Evolutionary conservation across 2,329 filamentous ascomycete species (phyloP), one percentile per base, ranked within the genome.

Genomic region (Clathrospora elynae): DNA sequence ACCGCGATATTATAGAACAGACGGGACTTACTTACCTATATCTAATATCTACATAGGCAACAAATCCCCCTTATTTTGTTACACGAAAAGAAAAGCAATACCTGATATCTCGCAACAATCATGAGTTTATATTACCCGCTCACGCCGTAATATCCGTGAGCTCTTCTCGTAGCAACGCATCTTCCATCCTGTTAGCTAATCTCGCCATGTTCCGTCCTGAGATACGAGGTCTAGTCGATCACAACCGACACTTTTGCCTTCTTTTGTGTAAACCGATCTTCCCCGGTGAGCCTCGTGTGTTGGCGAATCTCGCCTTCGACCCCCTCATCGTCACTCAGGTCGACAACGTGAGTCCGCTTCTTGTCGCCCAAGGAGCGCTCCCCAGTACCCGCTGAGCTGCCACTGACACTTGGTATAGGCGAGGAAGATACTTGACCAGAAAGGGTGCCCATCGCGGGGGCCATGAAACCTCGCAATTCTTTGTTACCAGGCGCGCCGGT

Each of bases 191-290:
- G n/a, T n/a, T n/a, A n/a, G n/a, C n/a, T n/a, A n/a, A n/a, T n/a
- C n/a, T n/a, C n/a, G n/a, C n/a, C n/a, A n/a, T n/a, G n/a, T n/a
- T n/a, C n/a, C n/a, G n/a, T n/a, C n/a, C n/a, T n/a, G n/a, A n/a
- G n/a, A n/a, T n/a, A n/a, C n/a, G n/a, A n/a, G n/a, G n/a, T n/a
- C 49, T 35, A 56, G 18, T 58, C 49, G 4, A 66, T 48, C 2
- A 64, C 40, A 3, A 65, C 52, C 17, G 39, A 40, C 8, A 60
- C 55, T 9, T 43, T 54, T 4, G 41, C 10, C 13, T 53, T 63
- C 44, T 59, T 65, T 17, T 16, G 34, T 1, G 8, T 8, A 1
- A 16, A 19, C 3, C 18, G 10, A 1, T 17, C 34, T 3, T 49
- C 36, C 11, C 51, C 28, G 9, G 56, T 14, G 6, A 53, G 25